phyloP scores from a whole-genome alignment of 2,329 filamentous ascomycete species.

The Sclerotinia sclerotiorum region DNA sequence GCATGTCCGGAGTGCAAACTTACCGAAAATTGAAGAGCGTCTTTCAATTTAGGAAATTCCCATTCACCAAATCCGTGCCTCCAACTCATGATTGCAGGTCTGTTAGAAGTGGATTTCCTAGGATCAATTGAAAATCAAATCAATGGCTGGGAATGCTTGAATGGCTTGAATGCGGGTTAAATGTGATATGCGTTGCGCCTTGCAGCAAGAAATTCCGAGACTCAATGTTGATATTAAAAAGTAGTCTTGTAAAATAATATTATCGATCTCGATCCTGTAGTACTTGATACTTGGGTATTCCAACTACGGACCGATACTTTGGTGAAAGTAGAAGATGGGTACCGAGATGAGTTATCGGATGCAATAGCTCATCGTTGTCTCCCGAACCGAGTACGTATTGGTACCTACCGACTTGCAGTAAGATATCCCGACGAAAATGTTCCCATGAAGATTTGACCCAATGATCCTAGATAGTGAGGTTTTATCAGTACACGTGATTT shows the following conservation, averaged over 20 bases:
- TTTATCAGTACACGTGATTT: conserved; percentile 4
- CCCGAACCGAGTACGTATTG: background rate
- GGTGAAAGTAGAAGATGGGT: no score
- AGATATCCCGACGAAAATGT: background rate
- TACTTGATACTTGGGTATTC: background rate
- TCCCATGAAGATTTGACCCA: background rate
- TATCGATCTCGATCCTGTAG: background rate
- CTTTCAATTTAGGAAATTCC: conserved; percentile 37
- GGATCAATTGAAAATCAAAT: background rate
- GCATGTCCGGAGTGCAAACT: conserved; percentile 21
- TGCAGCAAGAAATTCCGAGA: background rate
- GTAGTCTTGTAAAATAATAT: background rate
- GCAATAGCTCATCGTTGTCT: background rate
- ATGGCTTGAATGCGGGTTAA: background rate
- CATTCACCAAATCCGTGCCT: conserved; percentile 32
- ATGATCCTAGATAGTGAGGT: background rate
- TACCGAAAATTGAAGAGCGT: conserved; percentile 35
- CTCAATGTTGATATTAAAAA: background rate
- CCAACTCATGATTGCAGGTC: conserved; percentile 25
- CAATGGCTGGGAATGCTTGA: background rate
- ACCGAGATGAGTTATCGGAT: background rate
- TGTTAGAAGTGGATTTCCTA: background rate
- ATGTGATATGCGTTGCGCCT: conserved; percentile 7
- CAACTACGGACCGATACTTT: conserved; percentile 3
- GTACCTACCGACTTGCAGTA: conserved; percentile 2